These are phyloP conservation scores for Erythrophleum ivorense DNA, from an alignment of 331 rosid genomes.

Conservation along the genomic window DNA sequence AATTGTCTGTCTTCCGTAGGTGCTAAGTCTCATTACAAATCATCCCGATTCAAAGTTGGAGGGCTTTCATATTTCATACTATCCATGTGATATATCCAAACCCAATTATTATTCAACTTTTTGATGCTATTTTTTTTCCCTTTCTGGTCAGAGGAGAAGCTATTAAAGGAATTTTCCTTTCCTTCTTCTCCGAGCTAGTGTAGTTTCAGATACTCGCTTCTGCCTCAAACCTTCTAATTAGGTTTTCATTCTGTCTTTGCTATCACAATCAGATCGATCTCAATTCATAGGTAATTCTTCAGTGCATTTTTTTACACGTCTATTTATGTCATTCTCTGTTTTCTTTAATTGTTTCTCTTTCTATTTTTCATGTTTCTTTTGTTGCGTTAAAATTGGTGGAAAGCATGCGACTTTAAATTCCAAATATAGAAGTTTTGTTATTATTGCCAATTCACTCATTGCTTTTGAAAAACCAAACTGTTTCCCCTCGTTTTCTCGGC, in stretches of 20 bases:
- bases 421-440: constrained; percentile 2
- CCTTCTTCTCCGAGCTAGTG: constrained; percentile 12
- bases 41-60: background rate
- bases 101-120: background rate
- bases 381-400: constrained; percentile 21
- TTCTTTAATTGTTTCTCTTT: background rate
- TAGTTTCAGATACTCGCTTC: background rate
- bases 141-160: background rate
- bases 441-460: background rate
- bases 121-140: background rate
- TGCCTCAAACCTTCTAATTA: constrained; percentile 4
- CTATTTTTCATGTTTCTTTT: constrained; percentile 29
- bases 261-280: constrained; percentile 22
- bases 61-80: background rate
- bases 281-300: constrained; percentile 27
- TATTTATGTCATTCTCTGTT: background rate
- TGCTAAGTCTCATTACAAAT: background rate
- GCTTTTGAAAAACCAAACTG: background rate
- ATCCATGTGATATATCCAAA: background rate
- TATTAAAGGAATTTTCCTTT: background rate
- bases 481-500: constrained; percentile 31
- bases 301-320: background rate
- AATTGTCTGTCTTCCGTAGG: background rate
- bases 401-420: constrained; percentile 35
- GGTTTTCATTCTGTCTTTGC: constrained; percentile 17